Evolutionary conservation across 169 alveolate species (phyloP).

Genomic region (Plasmodium berghei): DNA sequence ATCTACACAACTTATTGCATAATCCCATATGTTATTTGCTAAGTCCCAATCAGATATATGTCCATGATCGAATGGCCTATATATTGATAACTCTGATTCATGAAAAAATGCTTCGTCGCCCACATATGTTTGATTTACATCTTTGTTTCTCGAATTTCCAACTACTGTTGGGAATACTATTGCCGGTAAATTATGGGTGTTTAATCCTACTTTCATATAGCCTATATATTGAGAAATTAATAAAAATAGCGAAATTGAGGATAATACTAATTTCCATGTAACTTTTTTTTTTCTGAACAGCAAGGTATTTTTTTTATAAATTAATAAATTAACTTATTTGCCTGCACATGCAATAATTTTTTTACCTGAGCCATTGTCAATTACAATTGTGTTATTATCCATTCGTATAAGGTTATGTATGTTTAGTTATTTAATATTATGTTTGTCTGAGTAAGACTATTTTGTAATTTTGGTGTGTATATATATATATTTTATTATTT

Average conservation of each 20-base stretch:
- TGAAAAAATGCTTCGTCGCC: slow-evolving; percentile 79
- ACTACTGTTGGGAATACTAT: slow-evolving; percentile 58
- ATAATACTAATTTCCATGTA: too few species aligned
- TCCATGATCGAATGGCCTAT: slow-evolving; percentile 81
- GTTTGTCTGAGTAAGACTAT: too few species aligned
- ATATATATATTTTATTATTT: too few species aligned
- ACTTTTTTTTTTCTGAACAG: background rate
- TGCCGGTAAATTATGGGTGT: slow-evolving; percentile 20
- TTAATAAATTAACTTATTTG: too few species aligned
- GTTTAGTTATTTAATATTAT: too few species aligned
- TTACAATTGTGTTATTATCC: slow-evolving; percentile 61
- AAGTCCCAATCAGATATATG: slow-evolving; percentile 64
- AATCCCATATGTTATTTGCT: slow-evolving; percentile 49
- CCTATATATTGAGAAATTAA: slow-evolving; percentile 22
- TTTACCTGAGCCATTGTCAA: slow-evolving; percentile 73
- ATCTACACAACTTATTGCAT: slow-evolving; percentile 53
- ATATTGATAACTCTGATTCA: slow-evolving; percentile 75
- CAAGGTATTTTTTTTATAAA: too few species aligned
- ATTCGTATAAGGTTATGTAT: slow-evolving; percentile 8
- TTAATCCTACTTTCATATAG: slow-evolving; percentile 62
- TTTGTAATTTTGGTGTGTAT: too few species aligned
- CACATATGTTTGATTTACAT: slow-evolving; percentile 10
- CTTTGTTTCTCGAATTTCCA: slow-evolving; percentile 21
- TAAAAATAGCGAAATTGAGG: background rate
- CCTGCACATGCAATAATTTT: background rate